A percentile compares a stretch with the other conserved stretches of the same genome.
Conservation (phyloP, 768 basidiomycete genomes). For the Agaricus sinodeliciosus region DNA sequence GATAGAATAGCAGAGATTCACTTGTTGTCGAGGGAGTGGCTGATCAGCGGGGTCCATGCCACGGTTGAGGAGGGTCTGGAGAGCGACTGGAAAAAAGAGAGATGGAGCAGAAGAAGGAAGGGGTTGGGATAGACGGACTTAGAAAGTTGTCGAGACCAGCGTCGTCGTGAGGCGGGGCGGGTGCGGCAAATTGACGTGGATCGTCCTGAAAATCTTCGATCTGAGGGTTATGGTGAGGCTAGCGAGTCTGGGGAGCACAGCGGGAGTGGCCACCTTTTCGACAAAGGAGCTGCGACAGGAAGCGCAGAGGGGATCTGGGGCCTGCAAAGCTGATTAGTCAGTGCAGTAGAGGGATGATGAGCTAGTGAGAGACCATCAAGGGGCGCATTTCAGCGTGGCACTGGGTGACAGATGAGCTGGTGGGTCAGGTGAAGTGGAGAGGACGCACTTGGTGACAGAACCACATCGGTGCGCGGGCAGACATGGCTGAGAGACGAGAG, state of each 20-base stretch:
- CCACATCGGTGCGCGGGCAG: conserved; percentile 70
- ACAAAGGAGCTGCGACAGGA: conserved; percentile 80
- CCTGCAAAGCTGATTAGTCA: conserved; percentile 30
- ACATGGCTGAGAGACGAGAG: conserved; percentile 36
- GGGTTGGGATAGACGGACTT: conserved; percentile 26
- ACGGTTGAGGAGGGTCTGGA: conserved; percentile 32
- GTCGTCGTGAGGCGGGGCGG: conserved; percentile 21
- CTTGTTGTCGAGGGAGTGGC: not conserved
- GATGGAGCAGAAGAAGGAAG: not conserved
- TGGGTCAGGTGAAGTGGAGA: not conserved
- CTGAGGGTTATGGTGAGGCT: conserved; percentile 27
- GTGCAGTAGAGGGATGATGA: not conserved
- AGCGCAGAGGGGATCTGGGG: conserved; percentile 78
- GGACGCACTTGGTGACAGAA: conserved; percentile 63
- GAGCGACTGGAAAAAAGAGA: conserved; percentile 21
- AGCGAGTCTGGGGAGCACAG: not conserved
- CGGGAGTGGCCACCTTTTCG: conserved; percentile 51
- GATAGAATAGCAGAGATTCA: not conserved
- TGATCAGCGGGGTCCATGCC: conserved; percentile 16
- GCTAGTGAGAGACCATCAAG: conserved; percentile 51
- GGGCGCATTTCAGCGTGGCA: conserved; percentile 88
- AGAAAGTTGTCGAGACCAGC: conserved; percentile 40
- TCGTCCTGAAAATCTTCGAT: conserved; percentile 72
- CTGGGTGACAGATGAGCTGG: conserved; percentile 30
- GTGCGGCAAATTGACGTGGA: conserved; percentile 55